Base-by-base conservation (phyloP, 2,329 filamentous ascomycete species). In the Colletotrichum orchidophilum region DNA sequence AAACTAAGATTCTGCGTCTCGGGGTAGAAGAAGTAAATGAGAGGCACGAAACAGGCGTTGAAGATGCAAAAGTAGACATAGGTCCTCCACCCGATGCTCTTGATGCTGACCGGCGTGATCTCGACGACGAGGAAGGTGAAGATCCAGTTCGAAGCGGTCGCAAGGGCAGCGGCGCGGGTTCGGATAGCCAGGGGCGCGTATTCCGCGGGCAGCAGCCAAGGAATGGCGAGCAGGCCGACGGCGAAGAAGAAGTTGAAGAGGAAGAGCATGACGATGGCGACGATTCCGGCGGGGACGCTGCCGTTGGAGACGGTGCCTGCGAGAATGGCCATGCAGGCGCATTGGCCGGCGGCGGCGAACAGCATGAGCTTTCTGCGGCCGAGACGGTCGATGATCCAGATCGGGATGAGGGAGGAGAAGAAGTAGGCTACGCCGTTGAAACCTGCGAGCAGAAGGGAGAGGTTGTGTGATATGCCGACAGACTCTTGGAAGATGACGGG, bases 341-440 rank as follows among this genome's bases (percentile, higher is more conserved):
- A 76, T 52, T 82, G 80, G 1, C 80, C 81, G 1, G 72, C 75
- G 13, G 76, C 79, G 1, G 80, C 79, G 26, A 82, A 89, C 76
- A 91, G 84, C 84, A 91, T 88, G 77, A 91, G 82, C 75, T 88
- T 89, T 9, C 89, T 82, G 5, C 88, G 84, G 21, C 88, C 89
- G 73, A 86, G 85, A 2, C 77, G 77, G 42, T 81, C 80, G 31
- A 81, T 80, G 27, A 80, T 66, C 77, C 79, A 81, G 39, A 81
- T 80, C 0, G 79, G 78, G 2, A 81, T 75, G 4, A 76, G 73
- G n/a, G 76, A 77, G 0, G 76, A 77, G 24, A 81, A 58, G 52
- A 80, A 80, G 71, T 80, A 80, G 1, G 78, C 77, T n/a, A 81
- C 72, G 12, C 84, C 83, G 64, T 86, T 86, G 74, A 87, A 87